Percentiles rank a stretch among this genome's conserved stretches.
Evolutionary conservation across 148 eudicot species (phyloP).

Genomic region (Pouteria glomerata): DNA sequence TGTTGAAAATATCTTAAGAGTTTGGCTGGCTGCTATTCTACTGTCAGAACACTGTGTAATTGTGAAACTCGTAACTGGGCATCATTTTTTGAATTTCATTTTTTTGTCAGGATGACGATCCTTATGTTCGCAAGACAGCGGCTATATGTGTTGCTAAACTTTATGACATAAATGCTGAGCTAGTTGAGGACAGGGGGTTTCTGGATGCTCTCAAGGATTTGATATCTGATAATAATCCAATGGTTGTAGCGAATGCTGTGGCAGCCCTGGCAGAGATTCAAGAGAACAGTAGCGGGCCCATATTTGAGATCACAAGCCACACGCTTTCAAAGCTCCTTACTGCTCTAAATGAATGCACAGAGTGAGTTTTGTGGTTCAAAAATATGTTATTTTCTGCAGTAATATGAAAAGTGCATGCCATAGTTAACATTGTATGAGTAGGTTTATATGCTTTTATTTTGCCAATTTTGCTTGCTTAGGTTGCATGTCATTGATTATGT

Average conservation of each 20-base stretch:
- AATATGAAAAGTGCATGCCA: background rate
- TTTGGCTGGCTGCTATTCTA: slow-evolving; percentile 1
- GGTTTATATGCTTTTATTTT: background rate
- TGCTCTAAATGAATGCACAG: slow-evolving; percentile 98
- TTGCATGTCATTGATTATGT: background rate
- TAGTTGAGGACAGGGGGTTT: slow-evolving; percentile 98
- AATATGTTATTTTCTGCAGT: background rate
- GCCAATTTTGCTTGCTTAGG: background rate
- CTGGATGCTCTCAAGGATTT: slow-evolving; percentile 93
- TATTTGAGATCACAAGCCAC: slow-evolving; percentile 88
- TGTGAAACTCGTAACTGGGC: background rate
- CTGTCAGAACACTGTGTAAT: background rate
- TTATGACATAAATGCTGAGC: slow-evolving; percentile 96
- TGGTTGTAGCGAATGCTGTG: slow-evolving; percentile 99
- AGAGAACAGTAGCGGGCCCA: slow-evolving; percentile 73
- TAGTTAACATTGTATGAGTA: background rate
- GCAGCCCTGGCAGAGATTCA: slow-evolving; percentile 99
- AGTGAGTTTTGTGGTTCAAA: slow-evolving; percentile 48
- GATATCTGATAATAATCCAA: slow-evolving; percentile 98
- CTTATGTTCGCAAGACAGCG: slow-evolving; percentile 99
- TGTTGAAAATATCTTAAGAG: slow-evolving; percentile 2
- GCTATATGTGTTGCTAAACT: slow-evolving; percentile 99
- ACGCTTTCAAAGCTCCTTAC: slow-evolving; percentile 93
- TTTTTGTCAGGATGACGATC: slow-evolving; percentile 87
- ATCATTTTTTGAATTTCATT: background rate